These are phyloP conservation scores for Candida lessepsii DNA, from an alignment of 805 yeast species.

Conservation along the genomic window DNA sequence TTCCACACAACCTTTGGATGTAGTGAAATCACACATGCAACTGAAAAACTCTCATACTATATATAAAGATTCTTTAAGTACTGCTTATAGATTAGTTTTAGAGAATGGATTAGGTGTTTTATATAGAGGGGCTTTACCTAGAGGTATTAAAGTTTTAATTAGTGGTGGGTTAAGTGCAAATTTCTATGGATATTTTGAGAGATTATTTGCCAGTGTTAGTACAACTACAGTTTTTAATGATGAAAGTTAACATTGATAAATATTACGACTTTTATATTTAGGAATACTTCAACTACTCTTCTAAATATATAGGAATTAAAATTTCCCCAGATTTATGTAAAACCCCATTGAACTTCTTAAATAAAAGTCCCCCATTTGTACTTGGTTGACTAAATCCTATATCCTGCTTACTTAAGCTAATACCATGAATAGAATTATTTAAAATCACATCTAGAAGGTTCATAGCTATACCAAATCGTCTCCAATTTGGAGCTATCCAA, in stretches of 20 bases:
- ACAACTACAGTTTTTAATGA: slow-evolving; percentile 30
- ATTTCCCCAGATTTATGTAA: slow-evolving; percentile 51
- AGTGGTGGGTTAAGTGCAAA: slow-evolving; percentile 44
- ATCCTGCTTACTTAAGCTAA: slow-evolving; percentile 37
- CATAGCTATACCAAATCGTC: slow-evolving; percentile 52
- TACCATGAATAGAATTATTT: slow-evolving; percentile 49
- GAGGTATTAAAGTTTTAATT: slow-evolving; percentile 39
- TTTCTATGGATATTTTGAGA: slow-evolving; percentile 36
- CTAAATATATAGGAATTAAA: slow-evolving; percentile 51
- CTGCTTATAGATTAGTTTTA: slow-evolving; percentile 33
- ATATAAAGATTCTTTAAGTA: slow-evolving; percentile 60
- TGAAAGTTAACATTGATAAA: neutral
- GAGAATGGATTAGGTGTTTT: slow-evolving; percentile 32
- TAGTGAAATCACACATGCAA: slow-evolving; percentile 83
- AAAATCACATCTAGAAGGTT: slow-evolving; percentile 45
- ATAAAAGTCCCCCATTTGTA: slow-evolving; percentile 59
- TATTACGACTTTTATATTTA: too few species aligned
- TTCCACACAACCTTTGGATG: slow-evolving; percentile 86
- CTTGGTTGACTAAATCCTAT: slow-evolving; percentile 77
- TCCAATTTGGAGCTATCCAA: slow-evolving; percentile 44
- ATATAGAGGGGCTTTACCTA: slow-evolving; percentile 38
- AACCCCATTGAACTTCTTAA: slow-evolving; percentile 54
- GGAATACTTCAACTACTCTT: slow-evolving; percentile 13
- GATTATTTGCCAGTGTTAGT: slow-evolving; percentile 27
- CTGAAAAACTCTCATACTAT: slow-evolving; percentile 60